Evolutionary conservation across 768 basidiomycete genomes (phyloP).

Genomic region (Collybia mongolica): DNA sequence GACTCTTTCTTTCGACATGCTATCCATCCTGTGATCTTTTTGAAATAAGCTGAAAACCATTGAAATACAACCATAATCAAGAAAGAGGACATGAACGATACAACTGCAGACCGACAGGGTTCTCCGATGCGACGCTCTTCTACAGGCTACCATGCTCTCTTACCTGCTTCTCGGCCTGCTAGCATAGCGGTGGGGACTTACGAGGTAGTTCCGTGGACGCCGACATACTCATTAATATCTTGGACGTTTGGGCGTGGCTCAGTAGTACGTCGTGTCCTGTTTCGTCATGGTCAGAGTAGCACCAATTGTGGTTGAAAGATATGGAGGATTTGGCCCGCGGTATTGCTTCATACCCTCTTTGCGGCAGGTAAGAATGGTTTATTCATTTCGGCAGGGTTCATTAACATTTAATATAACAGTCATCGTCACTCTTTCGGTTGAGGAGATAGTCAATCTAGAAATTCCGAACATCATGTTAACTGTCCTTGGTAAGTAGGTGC

Average conservation of each 20-base stretch:
- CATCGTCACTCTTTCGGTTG: slow-evolving; percentile 42
- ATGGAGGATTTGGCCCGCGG: slow-evolving; percentile 68
- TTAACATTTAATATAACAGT: slow-evolving; percentile 19
- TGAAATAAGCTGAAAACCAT: neutral
- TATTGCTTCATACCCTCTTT: slow-evolving; percentile 58
- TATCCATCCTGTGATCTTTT: no score
- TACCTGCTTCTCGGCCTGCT: slow-evolving; percentile 19
- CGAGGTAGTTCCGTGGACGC: slow-evolving; percentile 3
- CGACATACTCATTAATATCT: slow-evolving; percentile 15
- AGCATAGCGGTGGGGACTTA: neutral
- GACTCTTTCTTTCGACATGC: no score
- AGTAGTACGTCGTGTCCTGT: slow-evolving; percentile 25
- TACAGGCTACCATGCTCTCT: slow-evolving; percentile 20
- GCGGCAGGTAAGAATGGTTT: slow-evolving; percentile 38
- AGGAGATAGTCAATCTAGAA: slow-evolving; percentile 33
- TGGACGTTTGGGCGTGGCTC: slow-evolving; percentile 45
- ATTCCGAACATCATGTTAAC: slow-evolving; percentile 61
- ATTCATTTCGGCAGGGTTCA: neutral
- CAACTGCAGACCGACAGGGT: neutral
- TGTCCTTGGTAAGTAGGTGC: slow-evolving; percentile 45
- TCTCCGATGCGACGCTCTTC: slow-evolving; percentile 13
- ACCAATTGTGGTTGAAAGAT: slow-evolving; percentile 27
- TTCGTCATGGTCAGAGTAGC: neutral
- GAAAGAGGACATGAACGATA: neutral
- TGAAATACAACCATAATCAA: neutral